Conservation (phyloP, 176 grass and related monocot species). For the Juncus effusus region DNA sequence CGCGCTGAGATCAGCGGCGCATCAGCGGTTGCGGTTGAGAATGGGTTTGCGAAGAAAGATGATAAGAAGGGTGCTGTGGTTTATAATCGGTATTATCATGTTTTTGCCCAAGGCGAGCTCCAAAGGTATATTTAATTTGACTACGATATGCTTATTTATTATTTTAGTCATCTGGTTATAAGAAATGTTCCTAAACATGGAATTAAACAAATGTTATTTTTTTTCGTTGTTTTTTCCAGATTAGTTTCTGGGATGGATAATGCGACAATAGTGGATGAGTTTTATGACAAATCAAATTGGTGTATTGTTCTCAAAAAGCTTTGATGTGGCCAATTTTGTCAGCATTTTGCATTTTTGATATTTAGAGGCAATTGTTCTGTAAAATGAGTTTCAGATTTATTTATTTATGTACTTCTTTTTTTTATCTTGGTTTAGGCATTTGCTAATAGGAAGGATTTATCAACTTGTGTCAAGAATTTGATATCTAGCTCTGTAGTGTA, state of each 20-base stretch:
- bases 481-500: too few species aligned
- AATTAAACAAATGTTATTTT: too few species aligned
- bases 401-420: too few species aligned
- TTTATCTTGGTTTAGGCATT: too few species aligned
- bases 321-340: conserved; percentile 17
- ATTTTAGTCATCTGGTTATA: neutral
- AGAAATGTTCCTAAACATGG: neutral
- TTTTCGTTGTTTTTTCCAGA: conserved; percentile 40
- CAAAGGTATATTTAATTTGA: conserved; percentile 53
- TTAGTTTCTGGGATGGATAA: conserved; percentile 76
- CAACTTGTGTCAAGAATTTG: too few species aligned
- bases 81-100: conserved; percentile 91
- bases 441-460: too few species aligned
- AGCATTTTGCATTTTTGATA: neutral
- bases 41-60: conserved; percentile 86
- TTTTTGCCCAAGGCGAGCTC: conserved; percentile 95
- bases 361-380: neutral
- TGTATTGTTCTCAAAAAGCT: conserved; percentile 92
- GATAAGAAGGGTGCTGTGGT: conserved; percentile 86
- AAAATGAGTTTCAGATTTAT: too few species aligned
- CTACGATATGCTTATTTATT: conserved; percentile 5
- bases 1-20: conserved; percentile 84
- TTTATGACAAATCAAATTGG: conserved; percentile 99
- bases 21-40: conserved; percentile 68
- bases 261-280: conserved; percentile 59